phyloP scores from a whole-genome alignment of 1,284 basidiomycete genomes.

The Phellinidium pouzarii region DNA sequence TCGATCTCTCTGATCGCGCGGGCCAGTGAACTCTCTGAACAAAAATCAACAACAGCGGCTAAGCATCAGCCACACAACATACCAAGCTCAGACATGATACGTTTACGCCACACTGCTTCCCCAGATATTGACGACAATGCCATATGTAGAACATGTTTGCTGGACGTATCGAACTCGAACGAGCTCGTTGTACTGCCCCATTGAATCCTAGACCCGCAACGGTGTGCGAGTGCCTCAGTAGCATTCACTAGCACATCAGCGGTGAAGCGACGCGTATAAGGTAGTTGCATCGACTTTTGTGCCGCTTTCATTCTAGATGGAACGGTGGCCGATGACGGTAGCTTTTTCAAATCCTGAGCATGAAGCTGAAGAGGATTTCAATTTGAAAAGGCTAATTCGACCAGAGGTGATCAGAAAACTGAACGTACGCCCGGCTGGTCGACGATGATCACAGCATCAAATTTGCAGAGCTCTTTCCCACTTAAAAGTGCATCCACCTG shows the following conservation, averaged over 20 bases:
- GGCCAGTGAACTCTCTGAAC: slow-evolving; percentile 28
- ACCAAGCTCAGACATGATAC: slow-evolving; percentile 47
- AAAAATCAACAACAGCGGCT: not conserved
- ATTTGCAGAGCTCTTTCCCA: slow-evolving; percentile 45
- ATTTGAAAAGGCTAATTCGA: slow-evolving; percentile 3
- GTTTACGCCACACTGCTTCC: slow-evolving; percentile 36
- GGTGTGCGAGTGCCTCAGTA: slow-evolving; percentile 38
- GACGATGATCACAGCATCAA: slow-evolving; percentile 58
- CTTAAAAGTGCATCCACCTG: slow-evolving; percentile 41
- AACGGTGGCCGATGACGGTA: slow-evolving; percentile 46
- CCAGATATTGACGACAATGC: slow-evolving; percentile 46
- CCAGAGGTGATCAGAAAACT: not conserved
- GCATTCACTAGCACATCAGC: slow-evolving; percentile 29
- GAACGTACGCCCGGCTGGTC: slow-evolving; percentile 60
- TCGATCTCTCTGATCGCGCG: slow-evolving; percentile 42
- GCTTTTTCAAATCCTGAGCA: slow-evolving; percentile 58
- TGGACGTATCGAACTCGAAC: slow-evolving; percentile 30
- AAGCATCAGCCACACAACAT: slow-evolving; percentile 23
- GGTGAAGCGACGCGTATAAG: slow-evolving; percentile 41
- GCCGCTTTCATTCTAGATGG: slow-evolving; percentile 39
- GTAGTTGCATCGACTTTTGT: slow-evolving; percentile 51
- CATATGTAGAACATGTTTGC: slow-evolving; percentile 53
- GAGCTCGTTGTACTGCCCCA: slow-evolving; percentile 15
- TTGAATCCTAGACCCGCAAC: slow-evolving; percentile 40
- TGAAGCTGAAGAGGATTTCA: slow-evolving; percentile 41